Evolutionary conservation across 2,329 filamentous ascomycete genomes (phyloP), one percentile per base, ranked within the genome.

Genomic region (Exophiala sp.): DNA sequence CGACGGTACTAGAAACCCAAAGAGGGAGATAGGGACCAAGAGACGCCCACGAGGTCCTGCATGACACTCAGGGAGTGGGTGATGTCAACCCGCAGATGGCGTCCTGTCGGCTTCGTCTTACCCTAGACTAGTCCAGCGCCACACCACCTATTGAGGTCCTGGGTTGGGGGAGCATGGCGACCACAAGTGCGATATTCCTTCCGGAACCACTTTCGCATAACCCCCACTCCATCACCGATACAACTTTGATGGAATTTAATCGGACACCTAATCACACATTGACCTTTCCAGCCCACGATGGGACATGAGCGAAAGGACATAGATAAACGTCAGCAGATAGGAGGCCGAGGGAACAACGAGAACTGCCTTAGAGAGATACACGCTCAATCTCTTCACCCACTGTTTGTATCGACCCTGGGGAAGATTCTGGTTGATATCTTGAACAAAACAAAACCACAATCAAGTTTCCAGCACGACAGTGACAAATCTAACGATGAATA

Each of bases 81-180:
- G 54, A 57, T 57, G 54, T 57, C 54, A 57, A 57, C 50, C 20
- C 32, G 50, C 54, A 57, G 54, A 40, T 50, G 46, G 50, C 50
- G 54, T 29, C 54, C 36, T 36, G 29, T 54, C 52, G 47, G 52
- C 42, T 47, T 32, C 12, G 5, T 36, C 29, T 46, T 32, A 39
- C 10, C 20, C 29, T 11, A n/a, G 18, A 24, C 41, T 21, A 43
- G 41, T 24, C 41, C 29, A 43, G 41, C 41, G 41, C n/a, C 41
- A 29, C n/a, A 20, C 21, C 20, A 39, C 45, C 45, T 29, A 42
- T 20, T 42, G 41, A 14, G 16, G 6, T 48, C 33, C 20, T 24
- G 44, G 21, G 42, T 45, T 45, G 21, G 42, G 42, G 29, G 16
- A 41, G 39, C 39, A n/a, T 41, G 39, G 16, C 39, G 18, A 20